A percentile compares a stretch with the other conserved stretches of the same genome.
These are phyloP conservation scores for Pseudevernia furfuracea DNA, from an alignment of 495 filamentous ascomycete genomes.

Conservation along the genomic window DNA sequence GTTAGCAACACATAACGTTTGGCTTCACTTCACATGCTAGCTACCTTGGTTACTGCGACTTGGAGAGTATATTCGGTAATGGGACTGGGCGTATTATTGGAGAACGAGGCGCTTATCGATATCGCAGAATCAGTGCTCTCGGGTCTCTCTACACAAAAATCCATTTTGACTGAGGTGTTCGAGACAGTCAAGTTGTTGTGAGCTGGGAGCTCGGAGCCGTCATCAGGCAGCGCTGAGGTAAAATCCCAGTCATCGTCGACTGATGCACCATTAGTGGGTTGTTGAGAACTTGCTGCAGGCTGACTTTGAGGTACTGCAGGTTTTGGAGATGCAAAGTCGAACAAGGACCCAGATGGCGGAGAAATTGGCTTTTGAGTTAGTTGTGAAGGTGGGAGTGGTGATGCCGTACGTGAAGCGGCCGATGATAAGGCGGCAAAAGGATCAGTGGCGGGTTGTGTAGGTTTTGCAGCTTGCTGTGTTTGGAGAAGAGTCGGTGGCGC, in stretches of 20 bases:
- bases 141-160: constrained; percentile 42
- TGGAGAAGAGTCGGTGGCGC: constrained; percentile 30
- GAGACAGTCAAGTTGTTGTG: constrained; percentile 55
- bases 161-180: constrained; percentile 45
- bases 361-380: constrained; percentile 22
- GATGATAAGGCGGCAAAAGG: constrained; percentile 66
- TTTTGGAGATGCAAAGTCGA: constrained; percentile 34
- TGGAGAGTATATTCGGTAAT: constrained; percentile 82
- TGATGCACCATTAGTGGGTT: constrained; percentile 30
- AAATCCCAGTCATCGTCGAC: constrained; percentile 88
- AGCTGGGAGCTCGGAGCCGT: constrained; percentile 43
- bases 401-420: constrained; percentile 41
- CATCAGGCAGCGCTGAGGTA: constrained; percentile 73
- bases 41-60: constrained; percentile 86
- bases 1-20: constrained; percentile 7
- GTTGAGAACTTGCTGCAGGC: constrained; percentile 5
- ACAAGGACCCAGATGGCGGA: constrained; percentile 35
- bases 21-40: constrained; percentile 19
- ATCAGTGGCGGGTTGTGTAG: constrained; percentile 41
- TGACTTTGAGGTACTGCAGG: constrained; percentile 23
- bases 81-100: constrained; percentile 62
- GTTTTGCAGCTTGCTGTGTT: constrained; percentile 34
- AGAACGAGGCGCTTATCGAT: constrained; percentile 58
- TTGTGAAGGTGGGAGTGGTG: constrained; percentile 33
- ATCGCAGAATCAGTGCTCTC: constrained; percentile 39